phyloP scores from a whole-genome alignment of 2,329 filamentous ascomycete genomes.

The Domatiomyces catenatus region DNA sequence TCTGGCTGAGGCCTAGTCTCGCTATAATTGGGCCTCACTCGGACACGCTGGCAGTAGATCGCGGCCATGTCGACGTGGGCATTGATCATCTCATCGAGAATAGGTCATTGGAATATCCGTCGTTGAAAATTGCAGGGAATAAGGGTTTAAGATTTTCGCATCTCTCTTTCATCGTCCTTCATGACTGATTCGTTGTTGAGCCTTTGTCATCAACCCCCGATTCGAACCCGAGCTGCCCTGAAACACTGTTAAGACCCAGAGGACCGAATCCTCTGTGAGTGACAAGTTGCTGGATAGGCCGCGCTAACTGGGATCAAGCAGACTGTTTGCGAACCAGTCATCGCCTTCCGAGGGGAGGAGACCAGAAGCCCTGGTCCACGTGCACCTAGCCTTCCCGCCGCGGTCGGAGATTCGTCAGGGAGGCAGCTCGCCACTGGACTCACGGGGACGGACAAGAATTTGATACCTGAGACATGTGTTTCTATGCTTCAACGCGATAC shows the following conservation, averaged over 20 bases:
- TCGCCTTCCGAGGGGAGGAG: neutral
- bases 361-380: neutral
- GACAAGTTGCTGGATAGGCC: neutral
- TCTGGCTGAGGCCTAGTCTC: neutral
- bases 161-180: neutral
- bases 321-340: neutral
- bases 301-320: neutral
- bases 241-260: neutral
- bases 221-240: neutral
- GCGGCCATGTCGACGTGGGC: neutral
- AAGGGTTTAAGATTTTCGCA: neutral
- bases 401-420: neutral
- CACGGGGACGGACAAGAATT: neutral
- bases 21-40: neutral
- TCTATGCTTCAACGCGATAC: conserved; percentile 12
- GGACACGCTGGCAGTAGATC: neutral
- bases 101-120: neutral
- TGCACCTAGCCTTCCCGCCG: neutral
- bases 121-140: neutral
- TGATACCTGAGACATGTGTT: conserved; percentile 11
- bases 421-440: neutral
- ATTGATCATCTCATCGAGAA: neutral
- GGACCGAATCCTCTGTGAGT: neutral
- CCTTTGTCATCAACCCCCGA: neutral
- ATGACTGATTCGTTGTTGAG: neutral